Evolutionary conservation across 805 yeast genomes (phyloP), one percentile per base, ranked within the genome.

Genomic region (Yamadazyma phyllophila): DNA sequence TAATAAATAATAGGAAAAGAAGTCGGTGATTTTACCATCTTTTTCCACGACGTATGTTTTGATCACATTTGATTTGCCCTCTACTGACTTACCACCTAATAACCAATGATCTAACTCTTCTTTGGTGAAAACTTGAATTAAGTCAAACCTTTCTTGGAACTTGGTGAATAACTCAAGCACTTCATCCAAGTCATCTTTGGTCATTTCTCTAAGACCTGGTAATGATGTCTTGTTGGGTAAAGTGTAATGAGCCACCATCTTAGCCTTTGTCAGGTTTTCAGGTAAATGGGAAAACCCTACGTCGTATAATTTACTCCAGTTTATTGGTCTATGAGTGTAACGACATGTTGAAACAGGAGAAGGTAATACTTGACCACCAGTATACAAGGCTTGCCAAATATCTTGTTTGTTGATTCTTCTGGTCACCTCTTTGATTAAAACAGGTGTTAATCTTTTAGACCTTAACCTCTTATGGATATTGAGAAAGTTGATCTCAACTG

Each of bases 361-460:
- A 16, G 99, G 99, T 46, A 94, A 73, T 2, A 89, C 83, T 2
- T 83, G 81, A 9, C 98, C 99, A 0, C 92, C 96, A 8, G 99
- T 92, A 66, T 88, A 89, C 49, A 94, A 76, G 0, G 98, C 99
- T 65, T 91, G 97, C 96, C 97, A 94, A 49, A 91, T 86, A 48
- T 87, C 80, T 36, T 76, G 74, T 51, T 80, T 76, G 66, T 94
- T 92, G 52, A 94, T 94, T 55, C 98, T 77, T 61, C 99, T 78
- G 3, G 98, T 94, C 53, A 94, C 85, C 66, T 94, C 99, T 59
- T 87, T 87, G 65, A 94, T 94, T 58, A 94, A 72, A 10, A 94
- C 86, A 1, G 99, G 99, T 0, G 99, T 91, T 61, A 94, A 75
- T 57, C 99, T 82, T 65, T 94, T 94, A n/a, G 89, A 77, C 61